Conservation (phyloP, 2,329 filamentous ascomycete species). For the Plectosphaerella sp. region DNA sequence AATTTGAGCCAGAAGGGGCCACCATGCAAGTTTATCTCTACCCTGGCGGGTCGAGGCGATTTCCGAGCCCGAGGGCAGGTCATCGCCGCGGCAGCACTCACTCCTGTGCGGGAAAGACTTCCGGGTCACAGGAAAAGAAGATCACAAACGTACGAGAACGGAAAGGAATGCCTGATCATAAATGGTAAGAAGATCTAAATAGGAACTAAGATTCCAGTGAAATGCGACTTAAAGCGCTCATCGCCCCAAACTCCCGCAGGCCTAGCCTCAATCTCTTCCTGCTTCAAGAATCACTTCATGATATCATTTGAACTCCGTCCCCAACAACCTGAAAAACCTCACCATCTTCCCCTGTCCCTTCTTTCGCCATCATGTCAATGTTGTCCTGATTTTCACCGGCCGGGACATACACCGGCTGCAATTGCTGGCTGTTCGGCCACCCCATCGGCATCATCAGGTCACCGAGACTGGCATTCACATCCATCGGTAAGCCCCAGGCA, state of each 20-base stretch:
- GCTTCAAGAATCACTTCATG: not conserved
- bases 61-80: not conserved
- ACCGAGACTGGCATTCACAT: not conserved
- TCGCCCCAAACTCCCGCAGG: not conserved
- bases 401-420: not conserved
- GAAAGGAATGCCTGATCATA: not conserved
- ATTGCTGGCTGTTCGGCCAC: not conserved
- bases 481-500: not conserved
- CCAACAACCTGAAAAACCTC: not conserved
- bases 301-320: not conserved
- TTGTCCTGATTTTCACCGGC: not conserved
- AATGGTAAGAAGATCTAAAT: not conserved
- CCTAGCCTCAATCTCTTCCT: not conserved
- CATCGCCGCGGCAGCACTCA: not conserved
- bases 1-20: not conserved
- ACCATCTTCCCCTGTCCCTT: not conserved
- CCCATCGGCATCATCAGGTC: not conserved
- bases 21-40: not conserved
- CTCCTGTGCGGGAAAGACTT: not conserved
- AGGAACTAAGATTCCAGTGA: not conserved
- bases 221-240: not conserved
- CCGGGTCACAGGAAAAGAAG: not conserved
- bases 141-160: not conserved
- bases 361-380: not conserved
- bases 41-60: not conserved